These are phyloP conservation scores for Pichia sp. DNA, from an alignment of 1,139 yeast species.

Conservation along the genomic window DNA sequence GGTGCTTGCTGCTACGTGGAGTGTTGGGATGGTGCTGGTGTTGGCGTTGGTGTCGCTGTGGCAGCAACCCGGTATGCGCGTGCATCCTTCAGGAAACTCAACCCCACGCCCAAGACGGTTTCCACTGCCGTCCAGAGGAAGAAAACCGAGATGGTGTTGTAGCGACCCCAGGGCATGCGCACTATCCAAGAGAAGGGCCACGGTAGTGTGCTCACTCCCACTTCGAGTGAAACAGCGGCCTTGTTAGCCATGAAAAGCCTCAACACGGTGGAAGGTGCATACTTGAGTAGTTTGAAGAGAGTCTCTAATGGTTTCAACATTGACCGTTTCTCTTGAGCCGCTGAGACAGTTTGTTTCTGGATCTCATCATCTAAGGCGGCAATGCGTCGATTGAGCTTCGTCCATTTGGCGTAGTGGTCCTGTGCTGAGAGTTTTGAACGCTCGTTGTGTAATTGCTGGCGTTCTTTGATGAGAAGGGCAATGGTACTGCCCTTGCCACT, in stretches of 20 bases:
- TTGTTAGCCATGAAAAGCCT: slow-evolving; percentile 51
- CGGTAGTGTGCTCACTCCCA: background rate
- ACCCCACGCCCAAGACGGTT: too few species aligned
- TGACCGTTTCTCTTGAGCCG: slow-evolving; percentile 27
- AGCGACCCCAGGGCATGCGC: slow-evolving; percentile 9
- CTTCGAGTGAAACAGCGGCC: slow-evolving; percentile 32
- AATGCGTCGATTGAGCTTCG: slow-evolving; percentile 71
- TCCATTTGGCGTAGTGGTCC: slow-evolving; percentile 95
- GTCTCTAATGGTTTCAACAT: too few species aligned
- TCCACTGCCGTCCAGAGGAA: too few species aligned
- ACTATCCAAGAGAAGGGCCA: slow-evolving; percentile 4
- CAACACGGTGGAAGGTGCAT: too few species aligned
- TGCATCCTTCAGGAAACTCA: too few species aligned
- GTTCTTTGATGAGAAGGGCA: slow-evolving; percentile 28
- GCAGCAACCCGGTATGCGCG: too few species aligned
- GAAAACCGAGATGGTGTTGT: slow-evolving; percentile 5
- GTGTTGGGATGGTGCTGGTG: too few species aligned
- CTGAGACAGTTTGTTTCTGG: slow-evolving; percentile 24
- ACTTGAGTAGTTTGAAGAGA: slow-evolving; percentile 24
- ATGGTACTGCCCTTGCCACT: too few species aligned
- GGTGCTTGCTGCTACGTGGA: too few species aligned
- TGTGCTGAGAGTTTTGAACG: slow-evolving; percentile 71
- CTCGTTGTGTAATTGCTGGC: slow-evolving; percentile 41
- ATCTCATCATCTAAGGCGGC: slow-evolving; percentile 54
- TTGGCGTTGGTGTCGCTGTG: too few species aligned